Evolutionary conservation across 2,329 filamentous ascomycete genomes (phyloP).

Genomic region (Chaetomiaceae sp.): DNA sequence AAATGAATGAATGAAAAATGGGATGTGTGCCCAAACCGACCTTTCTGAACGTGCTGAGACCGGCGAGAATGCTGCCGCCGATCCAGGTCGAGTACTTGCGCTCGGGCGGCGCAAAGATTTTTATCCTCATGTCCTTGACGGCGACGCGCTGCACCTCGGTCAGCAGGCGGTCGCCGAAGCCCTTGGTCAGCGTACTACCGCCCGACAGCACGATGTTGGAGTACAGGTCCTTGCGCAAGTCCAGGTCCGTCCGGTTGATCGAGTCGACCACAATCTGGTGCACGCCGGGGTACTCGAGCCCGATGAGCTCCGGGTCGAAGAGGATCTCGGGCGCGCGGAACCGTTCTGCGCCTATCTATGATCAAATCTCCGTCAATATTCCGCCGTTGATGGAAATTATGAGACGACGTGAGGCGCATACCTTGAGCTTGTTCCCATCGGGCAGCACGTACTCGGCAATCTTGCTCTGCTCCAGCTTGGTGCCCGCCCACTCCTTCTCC

Average conservation of each 20-base stretch:
- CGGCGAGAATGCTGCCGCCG: constrained; percentile 92
- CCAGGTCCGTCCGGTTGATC: constrained; percentile 90
- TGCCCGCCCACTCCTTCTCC: constrained; percentile 89
- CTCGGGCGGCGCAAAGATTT: constrained; percentile 96
- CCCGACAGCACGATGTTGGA: constrained; percentile 96
- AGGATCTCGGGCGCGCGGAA: constrained; percentile 96
- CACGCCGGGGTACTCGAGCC: constrained; percentile 91
- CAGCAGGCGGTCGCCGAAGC: constrained; percentile 88
- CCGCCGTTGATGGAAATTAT: background rate
- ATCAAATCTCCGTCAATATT: background rate
- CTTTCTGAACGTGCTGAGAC: constrained; percentile 97
- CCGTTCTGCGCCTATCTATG: constrained; percentile 79
- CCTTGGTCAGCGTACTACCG: constrained; percentile 91
- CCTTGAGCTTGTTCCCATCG: constrained; percentile 90
- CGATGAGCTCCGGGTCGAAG: constrained; percentile 95
- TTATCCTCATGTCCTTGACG: constrained; percentile 98
- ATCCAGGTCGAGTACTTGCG: constrained; percentile 99
- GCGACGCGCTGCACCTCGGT: constrained; percentile 88
- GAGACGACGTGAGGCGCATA: constrained; percentile 28
- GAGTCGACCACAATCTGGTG: constrained; percentile 97
- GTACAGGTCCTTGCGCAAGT: constrained; percentile 88
- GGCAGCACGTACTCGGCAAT: constrained; percentile 82
- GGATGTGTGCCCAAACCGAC: no score
- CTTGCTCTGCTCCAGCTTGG: constrained; percentile 71
- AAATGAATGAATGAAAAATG: no score